Base-by-base conservation (phyloP, 2,329 filamentous ascomycete species). In the Aspergillus ochraceoroseus region DNA sequence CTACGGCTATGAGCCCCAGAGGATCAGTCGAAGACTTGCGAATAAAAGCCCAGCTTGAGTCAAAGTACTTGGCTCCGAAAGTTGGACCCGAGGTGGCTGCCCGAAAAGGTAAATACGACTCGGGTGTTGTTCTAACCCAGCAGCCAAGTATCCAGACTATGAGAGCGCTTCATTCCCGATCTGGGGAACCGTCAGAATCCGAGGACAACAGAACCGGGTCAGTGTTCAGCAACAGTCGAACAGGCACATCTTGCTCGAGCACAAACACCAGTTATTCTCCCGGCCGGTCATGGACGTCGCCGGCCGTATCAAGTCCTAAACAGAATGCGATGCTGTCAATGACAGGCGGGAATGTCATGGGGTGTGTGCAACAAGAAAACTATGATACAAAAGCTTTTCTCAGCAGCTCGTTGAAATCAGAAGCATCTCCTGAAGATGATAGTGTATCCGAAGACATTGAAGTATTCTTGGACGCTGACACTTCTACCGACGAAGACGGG, bases 121-220 rank as follows among this genome's bases (percentile, higher is more conserved):
- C 53, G 1, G 53, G 51, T 3, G 43, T 54, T n/a, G 54, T 32
- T 3, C 45, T 55, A 14, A 49, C 49, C 13, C 41, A 47, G 22
- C 46, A 46, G 38, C 48, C 44, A 1, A 51, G 49, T 32, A 48
- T 48, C 23, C 48, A 48, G 34, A 47, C 43, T 1, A 48, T 46
- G 44, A 39, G 47, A 9, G 19, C 26, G 6, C 30, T 42, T 14
- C 15, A 45, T 15, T 49, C 47, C 11, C 49, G 42, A 5, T 48
- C 49, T 5, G 41, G 47, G 3, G 38, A 39, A 7, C 32, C 25
- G 7, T 44, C 41, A 14, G 41, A 46, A 4, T 23, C 37, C 2
- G 41, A 29, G 15, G 36, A 44, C 9, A 28, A 9, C 13, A 32
- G 11, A 15, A 5, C 29, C 5, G 20, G 28, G 12, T 41, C 43